These are phyloP conservation scores for Aspergillus diversus DNA, from an alignment of 495 filamentous ascomycete genomes.

Conservation along the genomic window DNA sequence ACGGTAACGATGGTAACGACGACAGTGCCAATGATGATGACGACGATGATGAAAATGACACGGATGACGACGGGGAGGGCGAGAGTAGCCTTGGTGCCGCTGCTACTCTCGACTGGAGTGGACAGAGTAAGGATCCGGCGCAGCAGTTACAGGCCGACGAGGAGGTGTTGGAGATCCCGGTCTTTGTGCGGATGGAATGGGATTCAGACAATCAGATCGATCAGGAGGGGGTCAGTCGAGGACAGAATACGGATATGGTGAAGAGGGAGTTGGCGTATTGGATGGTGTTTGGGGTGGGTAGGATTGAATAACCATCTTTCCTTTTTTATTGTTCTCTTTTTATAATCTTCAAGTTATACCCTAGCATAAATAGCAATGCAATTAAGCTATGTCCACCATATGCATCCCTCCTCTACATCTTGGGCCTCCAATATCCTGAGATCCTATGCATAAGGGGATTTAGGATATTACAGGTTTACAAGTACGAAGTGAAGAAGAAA, in stretches of 20 bases:
- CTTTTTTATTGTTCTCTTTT: constrained; percentile 5
- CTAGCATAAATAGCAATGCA: not conserved
- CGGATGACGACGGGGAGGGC: constrained; percentile 19
- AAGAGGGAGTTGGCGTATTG: constrained; percentile 91
- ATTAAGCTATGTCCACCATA: not conserved
- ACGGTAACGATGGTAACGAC: not conserved
- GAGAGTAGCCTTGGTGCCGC: not conserved
- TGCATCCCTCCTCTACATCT: not conserved
- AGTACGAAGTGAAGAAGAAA: constrained; percentile 14
- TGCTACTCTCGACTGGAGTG: constrained; percentile 29
- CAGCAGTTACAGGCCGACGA: constrained; percentile 66
- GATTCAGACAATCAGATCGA: constrained; percentile 77
- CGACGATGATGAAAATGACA: constrained; percentile 25
- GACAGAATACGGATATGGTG: constrained; percentile 51
- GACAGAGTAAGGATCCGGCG: constrained; percentile 20
- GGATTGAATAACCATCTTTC: constrained; percentile 49
- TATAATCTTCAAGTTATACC: constrained; percentile 4
- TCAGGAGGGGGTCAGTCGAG: constrained; percentile 57
- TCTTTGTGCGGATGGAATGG: constrained; percentile 92
- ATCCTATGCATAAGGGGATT: no score
- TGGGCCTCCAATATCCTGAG: no score
- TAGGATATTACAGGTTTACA: not conserved
- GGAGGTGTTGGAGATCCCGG: constrained; percentile 91
- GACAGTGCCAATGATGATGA: constrained; percentile 30
- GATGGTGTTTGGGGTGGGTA: constrained; percentile 88